phyloP scores from a whole-genome alignment of 2,329 filamentous ascomycete species.

The Penicillium polonicum region DNA sequence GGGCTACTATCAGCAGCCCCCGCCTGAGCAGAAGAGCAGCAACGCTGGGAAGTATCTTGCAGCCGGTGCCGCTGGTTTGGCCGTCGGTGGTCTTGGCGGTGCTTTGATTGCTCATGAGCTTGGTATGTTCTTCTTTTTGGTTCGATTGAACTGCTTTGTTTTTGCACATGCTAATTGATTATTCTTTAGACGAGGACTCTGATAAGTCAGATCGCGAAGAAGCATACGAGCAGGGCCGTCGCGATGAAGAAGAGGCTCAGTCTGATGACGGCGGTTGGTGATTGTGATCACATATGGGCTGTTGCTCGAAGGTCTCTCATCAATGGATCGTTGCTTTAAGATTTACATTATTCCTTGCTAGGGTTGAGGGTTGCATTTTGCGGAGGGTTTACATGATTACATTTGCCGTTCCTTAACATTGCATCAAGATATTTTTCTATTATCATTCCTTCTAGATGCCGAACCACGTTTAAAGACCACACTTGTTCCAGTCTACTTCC shows the following conservation, averaged over 20 bases:
- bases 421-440: background rate
- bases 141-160: background rate
- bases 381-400: background rate
- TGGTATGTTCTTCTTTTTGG: slow-evolving; percentile 43
- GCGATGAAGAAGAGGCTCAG: slow-evolving; percentile 13
- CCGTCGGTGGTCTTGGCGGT: slow-evolving; percentile 57
- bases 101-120: slow-evolving; percentile 57
- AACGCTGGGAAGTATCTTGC: slow-evolving; percentile 54
- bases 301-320: background rate
- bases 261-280: slow-evolving; percentile 4
- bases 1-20: slow-evolving; percentile 14
- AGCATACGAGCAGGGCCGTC: slow-evolving; percentile 24
- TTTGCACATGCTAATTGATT: background rate
- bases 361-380: background rate
- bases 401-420: background rate
- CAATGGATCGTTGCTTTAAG: background rate
- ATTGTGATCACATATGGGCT: background rate
- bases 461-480: background rate
- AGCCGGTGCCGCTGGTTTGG: slow-evolving; percentile 59
- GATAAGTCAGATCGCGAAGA: slow-evolving; percentile 16
- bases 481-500: slow-evolving; percentile 21
- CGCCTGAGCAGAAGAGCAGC: slow-evolving; percentile 43
- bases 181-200: slow-evolving; percentile 11
- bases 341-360: background rate
- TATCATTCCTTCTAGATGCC: background rate